Conservation (phyloP, 208 protist genomes). For the Leishmania braziliensis region DNA sequence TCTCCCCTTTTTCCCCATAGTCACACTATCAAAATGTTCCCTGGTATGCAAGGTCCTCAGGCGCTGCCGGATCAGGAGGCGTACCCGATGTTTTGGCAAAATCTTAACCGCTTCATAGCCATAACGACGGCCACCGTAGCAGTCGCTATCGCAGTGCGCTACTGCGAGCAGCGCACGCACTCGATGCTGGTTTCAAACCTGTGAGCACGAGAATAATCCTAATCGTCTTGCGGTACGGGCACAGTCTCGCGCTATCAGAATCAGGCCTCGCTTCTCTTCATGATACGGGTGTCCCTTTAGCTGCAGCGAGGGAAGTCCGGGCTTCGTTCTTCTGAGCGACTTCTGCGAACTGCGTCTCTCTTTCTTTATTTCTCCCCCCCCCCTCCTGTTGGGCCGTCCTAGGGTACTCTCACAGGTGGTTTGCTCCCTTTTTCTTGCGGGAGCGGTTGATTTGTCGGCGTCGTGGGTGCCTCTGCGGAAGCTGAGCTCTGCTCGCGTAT, state of each 20-base stretch:
- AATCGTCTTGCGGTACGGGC: not conserved
- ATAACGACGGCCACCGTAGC: constrained; percentile 48
- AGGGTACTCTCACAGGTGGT: not conserved
- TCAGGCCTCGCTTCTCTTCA: not conserved
- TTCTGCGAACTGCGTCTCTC: not conserved
- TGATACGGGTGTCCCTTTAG: not conserved
- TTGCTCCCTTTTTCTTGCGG: not conserved
- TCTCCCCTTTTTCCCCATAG: not conserved
- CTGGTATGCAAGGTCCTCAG: constrained; percentile 75
- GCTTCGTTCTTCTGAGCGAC: not conserved
- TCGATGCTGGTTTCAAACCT: constrained; percentile 51
- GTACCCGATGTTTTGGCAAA: constrained; percentile 73
- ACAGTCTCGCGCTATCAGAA: not conserved
- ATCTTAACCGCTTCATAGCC: constrained; percentile 70
- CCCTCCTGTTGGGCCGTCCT: not conserved
- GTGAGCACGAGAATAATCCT: constrained; percentile 26
- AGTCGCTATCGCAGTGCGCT: constrained; percentile 57
- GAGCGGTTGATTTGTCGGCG: not conserved
- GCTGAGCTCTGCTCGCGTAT: not conserved
- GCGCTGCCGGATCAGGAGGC: constrained; percentile 66
- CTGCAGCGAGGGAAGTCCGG: not conserved
- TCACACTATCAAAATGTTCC: constrained; percentile 53
- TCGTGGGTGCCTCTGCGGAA: not conserved
- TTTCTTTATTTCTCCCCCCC: not conserved
- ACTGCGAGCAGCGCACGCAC: constrained; percentile 72